Evolutionary conservation across 257 asterid species (phyloP).

Genomic region (Anisodus acutangulus): DNA sequence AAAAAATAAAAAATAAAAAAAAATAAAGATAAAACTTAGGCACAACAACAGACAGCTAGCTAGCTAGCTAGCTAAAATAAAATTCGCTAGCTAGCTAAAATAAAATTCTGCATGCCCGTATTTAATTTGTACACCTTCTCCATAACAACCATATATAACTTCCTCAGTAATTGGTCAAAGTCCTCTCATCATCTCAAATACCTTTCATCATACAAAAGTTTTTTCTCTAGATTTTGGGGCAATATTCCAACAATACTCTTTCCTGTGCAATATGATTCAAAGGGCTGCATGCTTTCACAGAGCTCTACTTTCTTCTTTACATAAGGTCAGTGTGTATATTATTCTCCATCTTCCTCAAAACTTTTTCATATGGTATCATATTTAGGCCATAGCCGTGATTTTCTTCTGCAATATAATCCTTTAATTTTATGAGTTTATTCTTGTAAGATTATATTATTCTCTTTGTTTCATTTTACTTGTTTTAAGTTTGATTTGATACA

Average conservation of each 20-base stretch:
- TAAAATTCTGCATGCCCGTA: neutral
- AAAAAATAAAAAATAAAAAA: no score
- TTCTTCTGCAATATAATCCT: neutral
- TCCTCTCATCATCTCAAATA: neutral
- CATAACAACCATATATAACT: neutral
- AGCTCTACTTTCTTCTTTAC: neutral
- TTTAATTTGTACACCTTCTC: neutral
- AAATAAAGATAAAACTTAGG: neutral
- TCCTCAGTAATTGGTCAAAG: neutral
- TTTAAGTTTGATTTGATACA: neutral
- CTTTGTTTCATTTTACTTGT: neutral
- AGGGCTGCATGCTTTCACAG: slow-evolving; percentile 25
- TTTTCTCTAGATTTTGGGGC: neutral
- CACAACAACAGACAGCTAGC: neutral
- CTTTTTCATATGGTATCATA: neutral
- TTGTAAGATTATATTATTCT: neutral
- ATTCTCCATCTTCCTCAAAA: neutral
- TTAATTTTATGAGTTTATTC: neutral
- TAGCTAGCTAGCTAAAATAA: neutral
- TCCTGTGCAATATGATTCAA: slow-evolving; percentile 17
- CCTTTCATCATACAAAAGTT: no score
- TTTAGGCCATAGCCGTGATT: neutral
- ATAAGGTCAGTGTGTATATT: neutral
- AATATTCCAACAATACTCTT: neutral
- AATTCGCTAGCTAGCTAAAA: neutral